phyloP scores from a whole-genome alignment of 2,329 filamentous ascomycete genomes.

The Sclerotinia minor region DNA sequence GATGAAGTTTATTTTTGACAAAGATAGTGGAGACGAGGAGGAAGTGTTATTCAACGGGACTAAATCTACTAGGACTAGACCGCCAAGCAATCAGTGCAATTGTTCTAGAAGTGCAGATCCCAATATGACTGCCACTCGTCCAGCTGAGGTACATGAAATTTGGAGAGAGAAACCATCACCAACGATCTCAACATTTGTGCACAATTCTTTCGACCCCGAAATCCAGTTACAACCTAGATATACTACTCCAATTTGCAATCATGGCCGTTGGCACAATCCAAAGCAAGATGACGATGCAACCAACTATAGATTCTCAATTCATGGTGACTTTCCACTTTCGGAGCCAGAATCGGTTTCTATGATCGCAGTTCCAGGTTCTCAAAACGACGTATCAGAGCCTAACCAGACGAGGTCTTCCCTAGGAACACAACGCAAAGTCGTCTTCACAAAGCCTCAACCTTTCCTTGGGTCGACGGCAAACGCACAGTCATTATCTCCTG shows the following conservation, averaged over 20 bases:
- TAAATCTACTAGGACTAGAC: background rate
- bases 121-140: background rate
- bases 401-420: too few species aligned
- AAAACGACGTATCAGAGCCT: constrained; percentile 3
- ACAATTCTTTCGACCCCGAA: constrained; percentile 8
- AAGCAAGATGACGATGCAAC: background rate
- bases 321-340: background rate
- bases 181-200: constrained; percentile 6
- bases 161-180: background rate
- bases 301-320: background rate
- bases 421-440: background rate
- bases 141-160: background rate
- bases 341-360: constrained; percentile 17
- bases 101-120: background rate
- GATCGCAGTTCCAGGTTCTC: constrained; percentile 15
- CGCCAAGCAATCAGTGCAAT: background rate
- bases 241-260: background rate
- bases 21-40: background rate
- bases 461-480: constrained; percentile 2
- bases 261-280: background rate
- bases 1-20: constrained; percentile 25
- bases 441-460: constrained; percentile 19
- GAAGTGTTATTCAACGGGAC: background rate
- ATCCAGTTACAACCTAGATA: constrained; percentile 3
- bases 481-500: background rate